Percentiles rank a stretch among this genome's conserved stretches.
Conservation (phyloP, 108 stramenopile species). For the Fragilaria crotonensis region DNA sequence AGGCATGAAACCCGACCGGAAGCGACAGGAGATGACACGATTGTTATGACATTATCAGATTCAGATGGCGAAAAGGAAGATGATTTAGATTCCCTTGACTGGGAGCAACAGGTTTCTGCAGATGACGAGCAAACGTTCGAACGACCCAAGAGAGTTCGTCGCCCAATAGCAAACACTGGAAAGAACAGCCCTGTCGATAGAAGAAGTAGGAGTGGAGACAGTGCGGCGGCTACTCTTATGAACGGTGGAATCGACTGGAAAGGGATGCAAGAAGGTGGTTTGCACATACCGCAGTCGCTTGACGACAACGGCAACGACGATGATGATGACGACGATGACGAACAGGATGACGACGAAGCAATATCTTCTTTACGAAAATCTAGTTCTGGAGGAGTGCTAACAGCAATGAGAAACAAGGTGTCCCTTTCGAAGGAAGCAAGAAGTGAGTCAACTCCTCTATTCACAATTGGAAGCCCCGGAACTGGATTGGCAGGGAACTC, state of each 20-base stretch:
- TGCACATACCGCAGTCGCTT: conserved; percentile 26
- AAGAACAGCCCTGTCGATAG: conserved; percentile 14
- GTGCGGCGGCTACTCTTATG: conserved; percentile 36
- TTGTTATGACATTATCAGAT: conserved; percentile 28
- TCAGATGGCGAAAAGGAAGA: conserved; percentile 14
- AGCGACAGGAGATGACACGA: conserved; percentile 9
- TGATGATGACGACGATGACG: conserved; percentile 9
- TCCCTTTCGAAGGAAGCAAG: not conserved
- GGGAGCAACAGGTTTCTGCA: conserved; percentile 11
- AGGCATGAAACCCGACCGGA: not conserved
- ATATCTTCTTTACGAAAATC: not conserved
- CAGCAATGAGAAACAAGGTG: not conserved
- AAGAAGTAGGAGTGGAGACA: conserved; percentile 52
- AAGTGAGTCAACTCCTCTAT: not conserved
- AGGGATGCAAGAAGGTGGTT: conserved; percentile 42
- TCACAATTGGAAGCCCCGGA: not conserved
- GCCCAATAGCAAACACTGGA: not conserved
- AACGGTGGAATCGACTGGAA: conserved; percentile 48
- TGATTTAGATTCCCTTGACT: conserved; percentile 4
- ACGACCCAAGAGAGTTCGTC: not conserved
- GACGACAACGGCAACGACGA: conserved; percentile 28
- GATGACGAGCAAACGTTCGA: conserved; percentile 20
- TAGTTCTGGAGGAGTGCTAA: not conserved
- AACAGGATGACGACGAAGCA: not conserved
- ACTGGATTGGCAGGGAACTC: not conserved